A percentile compares a stretch with the other conserved stretches of the same genome.
Evolutionary conservation across 306 rosid species (phyloP).

Genomic region (Leucaena leucocephala): DNA sequence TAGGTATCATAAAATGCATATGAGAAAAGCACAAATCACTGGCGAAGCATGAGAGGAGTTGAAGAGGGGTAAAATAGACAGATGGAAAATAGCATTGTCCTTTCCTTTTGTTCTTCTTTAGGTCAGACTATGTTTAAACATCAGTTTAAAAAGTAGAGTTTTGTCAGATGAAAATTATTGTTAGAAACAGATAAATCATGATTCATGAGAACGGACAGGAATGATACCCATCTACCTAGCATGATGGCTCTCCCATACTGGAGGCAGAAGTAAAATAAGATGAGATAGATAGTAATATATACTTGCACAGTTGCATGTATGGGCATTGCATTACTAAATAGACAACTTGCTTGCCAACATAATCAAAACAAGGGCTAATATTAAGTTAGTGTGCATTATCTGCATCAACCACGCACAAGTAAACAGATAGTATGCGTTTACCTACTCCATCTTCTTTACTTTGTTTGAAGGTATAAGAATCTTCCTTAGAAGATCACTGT

Average conservation of each 20-base stretch:
- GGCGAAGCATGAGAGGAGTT: background rate
- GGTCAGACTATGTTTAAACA: background rate
- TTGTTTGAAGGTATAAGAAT: conserved; percentile 61
- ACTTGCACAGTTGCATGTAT: conserved; percentile 12
- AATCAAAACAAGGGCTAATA: conserved; percentile 1
- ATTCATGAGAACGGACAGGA: background rate
- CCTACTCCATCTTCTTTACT: conserved; percentile 89
- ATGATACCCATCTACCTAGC: conserved; percentile 10
- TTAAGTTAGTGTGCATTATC: conserved; percentile 9
- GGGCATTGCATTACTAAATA: conserved; percentile 21
- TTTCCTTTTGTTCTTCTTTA: background rate
- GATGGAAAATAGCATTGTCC: background rate
- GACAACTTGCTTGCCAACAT: conserved; percentile 25
- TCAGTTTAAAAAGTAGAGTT: conserved; percentile 1
- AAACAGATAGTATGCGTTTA: conserved; percentile 23
- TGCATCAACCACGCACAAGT: conserved; percentile 29
- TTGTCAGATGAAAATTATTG: conserved; percentile 2
- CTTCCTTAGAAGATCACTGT: conserved; percentile 59
- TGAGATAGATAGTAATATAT: conserved; percentile 5
- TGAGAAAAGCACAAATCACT: conserved; percentile 19
- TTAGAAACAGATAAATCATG: conserved; percentile 3
- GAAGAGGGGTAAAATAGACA: background rate
- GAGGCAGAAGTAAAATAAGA: conserved; percentile 19
- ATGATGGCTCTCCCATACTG: conserved; percentile 21
- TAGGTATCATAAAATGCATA: conserved; percentile 13